phyloP scores from a whole-genome alignment of 768 basidiomycete genomes.

The Termitomyces sp. region DNA sequence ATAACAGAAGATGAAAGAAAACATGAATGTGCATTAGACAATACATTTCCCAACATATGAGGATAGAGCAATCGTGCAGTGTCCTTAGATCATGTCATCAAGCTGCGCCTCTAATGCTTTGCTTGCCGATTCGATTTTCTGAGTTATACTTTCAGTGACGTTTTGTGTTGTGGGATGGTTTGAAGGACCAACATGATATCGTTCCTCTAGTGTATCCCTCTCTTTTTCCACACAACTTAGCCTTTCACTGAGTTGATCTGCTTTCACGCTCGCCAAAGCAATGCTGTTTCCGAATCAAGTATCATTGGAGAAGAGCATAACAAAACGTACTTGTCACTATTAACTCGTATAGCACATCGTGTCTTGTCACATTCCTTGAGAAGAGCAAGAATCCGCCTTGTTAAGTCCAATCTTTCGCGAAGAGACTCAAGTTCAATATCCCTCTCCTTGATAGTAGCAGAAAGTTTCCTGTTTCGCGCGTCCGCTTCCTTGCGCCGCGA shows the following conservation, averaged over 20 bases:
- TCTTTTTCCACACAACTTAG: constrained; percentile 8
- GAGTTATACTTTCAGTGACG: constrained; percentile 11
- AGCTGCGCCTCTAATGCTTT: constrained; percentile 21
- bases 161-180: not conserved
- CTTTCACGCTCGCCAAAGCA: constrained; percentile 8
- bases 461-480: constrained; percentile 11
- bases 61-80: not conserved
- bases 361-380: constrained; percentile 7
- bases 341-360: constrained; percentile 1
- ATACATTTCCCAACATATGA: not conserved
- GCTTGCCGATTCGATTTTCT: constrained; percentile 13
- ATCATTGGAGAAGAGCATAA: not conserved
- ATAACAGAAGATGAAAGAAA: not conserved
- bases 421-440: constrained; percentile 13
- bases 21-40: not conserved
- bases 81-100: constrained; percentile 9
- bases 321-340: constrained; percentile 8
- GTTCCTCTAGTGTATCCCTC: constrained; percentile 10
- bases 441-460: constrained; percentile 17
- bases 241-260: constrained; percentile 13
- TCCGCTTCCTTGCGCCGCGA: constrained; percentile 23
- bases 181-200: constrained; percentile 12
- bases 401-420: constrained; percentile 11
- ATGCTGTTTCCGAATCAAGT: not conserved
- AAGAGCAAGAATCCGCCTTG: constrained; percentile 8